Evolutionary conservation across 257 asterid species (phyloP), one percentile per base, ranked within the genome.

Genomic region (Paulownia fortunei): DNA sequence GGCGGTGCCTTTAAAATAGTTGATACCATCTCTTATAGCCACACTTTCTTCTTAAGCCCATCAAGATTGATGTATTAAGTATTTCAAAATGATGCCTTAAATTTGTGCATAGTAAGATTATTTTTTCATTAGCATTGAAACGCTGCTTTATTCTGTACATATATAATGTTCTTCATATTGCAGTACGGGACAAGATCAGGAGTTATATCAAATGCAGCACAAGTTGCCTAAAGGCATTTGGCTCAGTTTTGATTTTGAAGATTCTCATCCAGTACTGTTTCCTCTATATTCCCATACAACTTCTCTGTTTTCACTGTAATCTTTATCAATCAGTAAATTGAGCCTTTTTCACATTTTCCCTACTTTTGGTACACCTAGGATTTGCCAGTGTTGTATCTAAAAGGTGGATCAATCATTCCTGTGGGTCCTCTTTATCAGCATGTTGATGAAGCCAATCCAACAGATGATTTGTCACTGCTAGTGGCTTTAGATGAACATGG

Each of bases 351-450:
- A 30, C 13, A 24, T 72, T 78, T 21, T n/a, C n/a, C n/a, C n/a
- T n/a, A n/a, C n/a, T n/a, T n/a, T n/a, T n/a, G n/a, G n/a, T n/a
- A n/a, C n/a, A n/a, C n/a, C n/a, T 73, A 92, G 98, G 98, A 94
- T 80, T 82, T 94, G 77, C 98, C 98, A 11, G 91, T 89, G 13
- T 69, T 94, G 63, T 94, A 92, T 82, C 85, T 92, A 60, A 82
- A 63, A 85, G 98, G 98, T 76, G 97, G 98, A 87, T 94, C 97
- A 19, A 92, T 94, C 42, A 85, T 94, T 78, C 97, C 98, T 13
- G 77, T 81, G 52, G 97, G 86, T 46, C 96, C 90, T 68, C 89
- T 85, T 9, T 58, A 79, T 84, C 94, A 87, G 77, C 89, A 92
- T 82, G 91, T 89, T 56, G 87, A 82, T 77, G 96, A 89, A 82